Conservation (phyloP, 305 asterid species). For the Fraxinus angustifolia region DNA sequence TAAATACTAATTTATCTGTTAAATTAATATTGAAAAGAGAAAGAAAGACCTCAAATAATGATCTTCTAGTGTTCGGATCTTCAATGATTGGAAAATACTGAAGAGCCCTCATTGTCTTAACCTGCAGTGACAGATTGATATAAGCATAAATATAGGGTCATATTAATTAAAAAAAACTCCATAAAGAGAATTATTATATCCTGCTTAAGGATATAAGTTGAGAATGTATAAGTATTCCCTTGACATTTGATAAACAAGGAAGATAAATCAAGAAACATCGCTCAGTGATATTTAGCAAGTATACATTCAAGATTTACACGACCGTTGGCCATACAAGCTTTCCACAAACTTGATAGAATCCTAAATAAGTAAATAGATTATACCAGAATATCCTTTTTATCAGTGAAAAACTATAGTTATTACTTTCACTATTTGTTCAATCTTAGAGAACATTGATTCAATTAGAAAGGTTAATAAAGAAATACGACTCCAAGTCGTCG, state of each 20-base stretch:
- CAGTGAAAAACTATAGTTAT: not conserved
- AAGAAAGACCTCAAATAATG: constrained; percentile 77
- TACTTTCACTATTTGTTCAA: not conserved
- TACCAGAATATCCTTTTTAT: not conserved
- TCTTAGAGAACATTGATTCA: not conserved
- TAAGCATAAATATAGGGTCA: constrained; percentile 15
- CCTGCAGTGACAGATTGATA: constrained; percentile 38
- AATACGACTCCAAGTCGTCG: not conserved
- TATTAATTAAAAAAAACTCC: constrained; percentile 17
- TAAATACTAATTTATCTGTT: not conserved
- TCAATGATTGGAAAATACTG: constrained; percentile 89
- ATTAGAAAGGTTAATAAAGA: not conserved
- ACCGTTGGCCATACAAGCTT: not conserved
- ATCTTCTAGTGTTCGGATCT: constrained; percentile 85
- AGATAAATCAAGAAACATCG: not conserved
- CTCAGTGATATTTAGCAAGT: not conserved
- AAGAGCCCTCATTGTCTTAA: constrained; percentile 96
- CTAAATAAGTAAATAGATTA: not conserved
- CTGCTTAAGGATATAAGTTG: constrained; percentile 4
- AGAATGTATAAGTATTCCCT: not conserved
- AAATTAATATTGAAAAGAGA: not conserved
- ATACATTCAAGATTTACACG: not conserved
- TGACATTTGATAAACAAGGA: not conserved
- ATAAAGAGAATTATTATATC: constrained; percentile 3
- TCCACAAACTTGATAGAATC: not conserved